Percentiles rank a stretch among this genome's conserved stretches.
These are phyloP conservation scores for Globisporangium radiosum DNA, from an alignment of 352 stramenopile genomes.

Conservation along the genomic window DNA sequence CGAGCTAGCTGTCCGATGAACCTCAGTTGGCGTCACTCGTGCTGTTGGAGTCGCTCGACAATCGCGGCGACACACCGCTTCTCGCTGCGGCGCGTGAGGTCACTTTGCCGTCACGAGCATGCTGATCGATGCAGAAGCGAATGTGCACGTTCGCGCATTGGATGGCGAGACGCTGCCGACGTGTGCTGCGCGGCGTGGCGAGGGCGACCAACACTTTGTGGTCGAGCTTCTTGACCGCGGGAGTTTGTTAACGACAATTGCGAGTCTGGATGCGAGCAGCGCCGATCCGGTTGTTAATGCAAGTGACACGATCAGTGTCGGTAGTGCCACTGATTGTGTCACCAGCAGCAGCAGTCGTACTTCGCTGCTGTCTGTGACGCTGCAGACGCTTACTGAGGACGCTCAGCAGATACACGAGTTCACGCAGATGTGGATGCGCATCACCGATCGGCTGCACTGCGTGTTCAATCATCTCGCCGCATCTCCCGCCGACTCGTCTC, in stretches of 20 bases:
- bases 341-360: neutral
- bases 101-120: neutral
- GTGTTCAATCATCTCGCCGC: neutral
- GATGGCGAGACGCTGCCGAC: constrained; percentile 6
- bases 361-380: neutral
- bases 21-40: too few species aligned
- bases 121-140: neutral
- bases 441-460: neutral
- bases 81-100: neutral
- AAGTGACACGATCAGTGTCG: too few species aligned
- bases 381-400: constrained; percentile 4
- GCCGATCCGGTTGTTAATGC: neutral
- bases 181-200: neutral
- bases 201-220: neutral
- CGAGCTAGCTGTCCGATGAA: too few species aligned
- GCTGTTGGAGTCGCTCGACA: neutral
- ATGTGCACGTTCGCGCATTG: neutral
- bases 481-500: neutral
- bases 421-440: neutral
- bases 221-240: neutral
- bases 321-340: too few species aligned
- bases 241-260: neutral
- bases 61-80: neutral
- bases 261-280: too few species aligned
- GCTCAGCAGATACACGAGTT: neutral